Conservation (phyloP, 805 yeast genomes). For the Sugiyamaella chiloensis region DNA sequence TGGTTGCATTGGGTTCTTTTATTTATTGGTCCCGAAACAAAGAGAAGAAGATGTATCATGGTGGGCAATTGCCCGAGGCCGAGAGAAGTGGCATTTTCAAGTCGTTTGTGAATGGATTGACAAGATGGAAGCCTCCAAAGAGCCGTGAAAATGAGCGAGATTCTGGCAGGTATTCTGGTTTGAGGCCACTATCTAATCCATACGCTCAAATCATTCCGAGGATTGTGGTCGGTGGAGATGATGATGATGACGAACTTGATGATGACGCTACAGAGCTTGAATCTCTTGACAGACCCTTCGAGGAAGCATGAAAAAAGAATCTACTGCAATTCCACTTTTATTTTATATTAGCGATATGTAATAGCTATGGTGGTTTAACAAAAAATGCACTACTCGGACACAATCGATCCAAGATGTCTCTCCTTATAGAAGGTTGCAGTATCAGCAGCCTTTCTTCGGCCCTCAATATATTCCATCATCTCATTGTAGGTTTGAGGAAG, state of each 20-base stretch:
- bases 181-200: conserved; percentile 4
- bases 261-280: background rate
- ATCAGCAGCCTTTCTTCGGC: conserved; percentile 83
- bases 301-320: conserved; percentile 1
- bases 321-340: too few species aligned
- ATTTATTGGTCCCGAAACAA: background rate
- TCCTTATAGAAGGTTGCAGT: conserved; percentile 65
- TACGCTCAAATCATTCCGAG: conserved; percentile 1
- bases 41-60: background rate
- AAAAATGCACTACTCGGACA: conserved; percentile 18
- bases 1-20: conserved; percentile 18
- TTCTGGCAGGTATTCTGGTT: conserved; percentile 9
- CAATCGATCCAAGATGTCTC: conserved; percentile 33
- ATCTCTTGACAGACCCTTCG: background rate
- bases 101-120: conserved; percentile 20
- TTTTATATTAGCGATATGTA: too few species aligned
- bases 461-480: conserved; percentile 89
- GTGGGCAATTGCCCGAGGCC: conserved; percentile 5
- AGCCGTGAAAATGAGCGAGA: background rate
- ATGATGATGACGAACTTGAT: conserved; percentile 7
- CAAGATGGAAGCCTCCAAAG: conserved; percentile 22
- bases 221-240: conserved; percentile 14
- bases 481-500: conserved; percentile 86
- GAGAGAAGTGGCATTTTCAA: conserved; percentile 13
- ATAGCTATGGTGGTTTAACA: too few species aligned